These are phyloP conservation scores for Lachnellula occidentalis DNA, from an alignment of 2,329 filamentous ascomycete genomes.

Conservation along the genomic window DNA sequence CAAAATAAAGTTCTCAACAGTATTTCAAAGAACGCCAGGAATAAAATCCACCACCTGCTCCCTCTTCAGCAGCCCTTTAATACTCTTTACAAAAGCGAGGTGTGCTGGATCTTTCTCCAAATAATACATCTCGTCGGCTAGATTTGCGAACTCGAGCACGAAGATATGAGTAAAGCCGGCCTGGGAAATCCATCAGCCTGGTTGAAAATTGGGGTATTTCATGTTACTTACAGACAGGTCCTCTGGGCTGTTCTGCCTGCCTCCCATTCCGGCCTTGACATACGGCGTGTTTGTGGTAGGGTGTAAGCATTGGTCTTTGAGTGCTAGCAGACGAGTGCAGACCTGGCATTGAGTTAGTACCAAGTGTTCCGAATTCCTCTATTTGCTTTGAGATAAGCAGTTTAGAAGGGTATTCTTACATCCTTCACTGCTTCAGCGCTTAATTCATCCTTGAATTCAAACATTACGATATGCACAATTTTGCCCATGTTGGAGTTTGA, in stretches of 20 bases:
- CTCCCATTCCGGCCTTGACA: conserved; percentile 52
- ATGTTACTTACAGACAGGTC: conserved; percentile 45
- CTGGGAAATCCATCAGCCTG: conserved; percentile 30
- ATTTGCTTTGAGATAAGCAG: background rate
- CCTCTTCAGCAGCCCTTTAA: conserved; percentile 43
- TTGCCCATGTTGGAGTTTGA: conserved; percentile 40
- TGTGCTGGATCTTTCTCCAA: conserved; percentile 59
- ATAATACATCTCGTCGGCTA: conserved; percentile 65
- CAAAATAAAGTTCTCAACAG: too few relatives aligned
- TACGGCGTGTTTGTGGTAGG: conserved; percentile 53
- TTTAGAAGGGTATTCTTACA: conserved; percentile 36
- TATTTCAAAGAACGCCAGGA: conserved; percentile 40
- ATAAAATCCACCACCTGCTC: conserved; percentile 55
- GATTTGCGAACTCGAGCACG: conserved; percentile 59
- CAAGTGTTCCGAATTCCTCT: conserved; percentile 3
- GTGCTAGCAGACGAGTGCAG: conserved; percentile 48
- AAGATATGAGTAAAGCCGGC: conserved; percentile 63
- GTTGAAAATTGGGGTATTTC: background rate
- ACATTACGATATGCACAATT: conserved; percentile 61
- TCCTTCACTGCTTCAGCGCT: conserved; percentile 45
- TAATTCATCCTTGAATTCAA: conserved; percentile 53
- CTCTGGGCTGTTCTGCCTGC: conserved; percentile 55
- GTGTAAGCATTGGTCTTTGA: conserved; percentile 54
- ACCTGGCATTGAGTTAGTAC: conserved; percentile 34
- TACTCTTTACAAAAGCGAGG: conserved; percentile 47